Evolutionary conservation across 441 rosid genomes (phyloP), one percentile per base, ranked within the genome.

Genomic region (Populus hybrid): DNA sequence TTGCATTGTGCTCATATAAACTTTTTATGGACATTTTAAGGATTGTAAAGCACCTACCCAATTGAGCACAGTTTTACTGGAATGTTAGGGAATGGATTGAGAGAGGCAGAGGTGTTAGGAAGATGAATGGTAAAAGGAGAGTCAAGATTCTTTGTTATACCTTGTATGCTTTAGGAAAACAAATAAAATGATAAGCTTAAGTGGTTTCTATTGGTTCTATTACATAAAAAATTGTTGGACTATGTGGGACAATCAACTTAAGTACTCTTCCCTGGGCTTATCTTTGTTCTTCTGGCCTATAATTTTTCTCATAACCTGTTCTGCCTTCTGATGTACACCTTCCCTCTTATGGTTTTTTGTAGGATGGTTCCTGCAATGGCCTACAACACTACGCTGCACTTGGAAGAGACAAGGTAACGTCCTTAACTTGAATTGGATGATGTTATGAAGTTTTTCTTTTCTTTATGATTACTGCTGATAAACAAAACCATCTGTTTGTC

Each of bases 311-410:
- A 16, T 61, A 26, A 54, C 70, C 11, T n/a, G 20, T 64, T 3
- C 71, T 50, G 59, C 59, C 59, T 50, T 16, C 59, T 72, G 57
- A 67, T 18, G 36, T 36, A 36, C 73, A 79, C 72, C 65, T 26
- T 74, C 73, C 73, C 65, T 26, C 20, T 69, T 72, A 67, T 85
- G 71, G 70, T 77, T 73, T 80, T 84, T 72, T 79, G 61, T 86
- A 96, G 99, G 98, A 96, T 94, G 99, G 99, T 85, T 93, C 99
- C 65, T 96, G 99, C 90, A 96, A 96, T 86, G 99, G 99, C 76
- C 87, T 96, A 76, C 99, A 96, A 84, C 99, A 96, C 80, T 96
- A 96, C 86, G 99, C 99, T 73, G 99, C 99, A 28, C 97, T 96
- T 78, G 99, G 99, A 78, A 90, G 99, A 90, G 99, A 96, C 88